phyloP scores from a whole-genome alignment of 805 yeast species.

The Candida railenensis region DNA sequence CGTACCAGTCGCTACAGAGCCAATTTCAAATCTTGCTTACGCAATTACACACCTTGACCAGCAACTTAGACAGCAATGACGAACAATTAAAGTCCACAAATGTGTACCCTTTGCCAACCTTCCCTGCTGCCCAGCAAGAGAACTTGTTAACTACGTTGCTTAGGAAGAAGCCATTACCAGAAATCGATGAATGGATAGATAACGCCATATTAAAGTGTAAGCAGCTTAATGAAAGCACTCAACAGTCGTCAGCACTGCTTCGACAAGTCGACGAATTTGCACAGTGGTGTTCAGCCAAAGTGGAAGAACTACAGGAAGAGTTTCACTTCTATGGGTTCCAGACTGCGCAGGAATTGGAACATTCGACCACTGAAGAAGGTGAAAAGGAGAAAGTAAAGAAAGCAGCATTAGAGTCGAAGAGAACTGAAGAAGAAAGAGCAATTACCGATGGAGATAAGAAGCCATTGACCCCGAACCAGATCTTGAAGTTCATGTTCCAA shows the following conservation, averaged over 20 bases:
- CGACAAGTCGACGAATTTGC: slow-evolving; percentile 61
- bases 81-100: slow-evolving; percentile 64
- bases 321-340: slow-evolving; percentile 63
- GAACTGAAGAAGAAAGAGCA: slow-evolving; percentile 21
- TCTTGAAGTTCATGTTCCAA: slow-evolving; percentile 38
- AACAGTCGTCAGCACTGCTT: slow-evolving; percentile 22
- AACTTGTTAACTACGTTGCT: slow-evolving; percentile 79
- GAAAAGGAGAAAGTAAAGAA: slow-evolving; percentile 24
- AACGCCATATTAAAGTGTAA: slow-evolving; percentile 23
- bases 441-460: slow-evolving; percentile 26
- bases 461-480: slow-evolving; percentile 33
- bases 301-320: slow-evolving; percentile 51
- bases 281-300: slow-evolving; percentile 62
- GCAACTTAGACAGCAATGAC: slow-evolving; percentile 61
- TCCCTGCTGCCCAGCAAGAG: slow-evolving; percentile 84
- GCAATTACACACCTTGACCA: slow-evolving; percentile 76
- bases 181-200: slow-evolving; percentile 82
- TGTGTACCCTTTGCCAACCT: slow-evolving; percentile 78
- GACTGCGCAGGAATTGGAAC: slow-evolving; percentile 47
- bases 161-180: slow-evolving; percentile 87
- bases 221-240: slow-evolving; percentile 15
- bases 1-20: slow-evolving; percentile 69
- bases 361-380: slow-evolving; percentile 31
- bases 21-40: slow-evolving; percentile 83
- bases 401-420: slow-evolving; percentile 15